Evolutionary conservation across 768 basidiomycete species (phyloP), one percentile per base, ranked within the genome.

Genomic region (Lactarius hengduanensis): DNA sequence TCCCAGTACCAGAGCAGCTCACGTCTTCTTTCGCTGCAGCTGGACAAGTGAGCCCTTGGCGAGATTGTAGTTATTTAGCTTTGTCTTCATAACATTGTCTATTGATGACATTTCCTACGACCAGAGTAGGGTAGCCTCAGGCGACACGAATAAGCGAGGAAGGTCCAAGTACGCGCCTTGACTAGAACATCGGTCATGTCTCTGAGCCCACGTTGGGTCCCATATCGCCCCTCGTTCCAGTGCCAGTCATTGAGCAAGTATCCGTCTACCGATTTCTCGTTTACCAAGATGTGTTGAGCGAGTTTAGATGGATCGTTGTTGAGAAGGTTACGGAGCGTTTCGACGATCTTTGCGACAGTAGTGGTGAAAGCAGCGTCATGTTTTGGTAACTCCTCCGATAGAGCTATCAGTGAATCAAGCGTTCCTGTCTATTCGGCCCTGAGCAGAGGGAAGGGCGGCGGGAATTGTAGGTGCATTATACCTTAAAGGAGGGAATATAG

Each of bases 21-120:
- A 96, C 96, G 86, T 87, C 81, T 92, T 91, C 86, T 94, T 98
- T 71, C 97, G 87, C 74, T 96, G 93, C 83, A 98, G 88, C 73
- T 94, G 90, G 4, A 88, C 85, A 59, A 98, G 80, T 57, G 92
- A 89, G 0, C 96, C 96, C 76, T 99, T 99, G 58, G 94, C 91
- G 15, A 96, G 79, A 74, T 95, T 96, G 78, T 99, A 99, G 74
- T 87, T 89, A 72, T 89, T 91, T 47, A 94, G 78, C 77, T 97
- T 98, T 50, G 86, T 81, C 80, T 96, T 96, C 85, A 97, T 91
- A 45, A 91, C 87, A 73, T 91, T 92, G 77, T 99, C 97, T 69
- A 98, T 94, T 26, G 93, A 94, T 28, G 81, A 81, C 87, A 96
- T 93, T 82, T 98, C 97, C 96, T 96, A 73, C 6, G 22, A 64